Evolutionary conservation across 148 eudicot species (phyloP), one percentile per base, ranked within the genome.

Genomic region (Camellia granthamiana): DNA sequence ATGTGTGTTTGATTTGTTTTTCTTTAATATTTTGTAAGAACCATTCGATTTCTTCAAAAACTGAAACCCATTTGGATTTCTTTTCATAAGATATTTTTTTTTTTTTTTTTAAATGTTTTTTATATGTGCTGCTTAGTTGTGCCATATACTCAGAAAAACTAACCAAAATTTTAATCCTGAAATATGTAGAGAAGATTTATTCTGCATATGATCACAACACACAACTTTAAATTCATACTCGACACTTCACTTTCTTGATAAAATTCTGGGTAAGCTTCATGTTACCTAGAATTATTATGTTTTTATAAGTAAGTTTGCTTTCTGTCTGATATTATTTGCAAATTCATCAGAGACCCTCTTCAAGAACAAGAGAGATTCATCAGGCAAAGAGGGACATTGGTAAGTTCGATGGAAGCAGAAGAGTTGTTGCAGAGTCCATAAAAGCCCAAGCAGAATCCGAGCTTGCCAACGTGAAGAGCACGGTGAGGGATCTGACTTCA

Each of bases 311-410:
- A 61, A 61, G 11, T 56, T 56, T 56, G 10, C 60, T 56, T 56
- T 56, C 14, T 60, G 5, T 60, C 19, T 60, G 63, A 60, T 60
- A 60, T 60, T 64, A 11, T 10, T 76, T 12, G 65, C n/a, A 80
- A 11, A 2, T 67, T 80, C 64, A 44, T 41, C 82, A 91, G 94
- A 89, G 83, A 56, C 83, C 62, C 43, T 46, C 82, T 84, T 81
- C 94, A 47, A 89, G 82, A 82, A 89, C 88, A 61, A 82, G 84
- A 60, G 91, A 92, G 80, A 86, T 88, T 75, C 88, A 88, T 80
- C 78, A 62, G 9, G 90, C 90, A 47, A 90, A 87, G 84, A 85
- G 83, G 73, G 87, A 78, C 54, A 79, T 84, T 6, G 62, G 76
- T 30, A 82, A 60, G 68, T 80, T 87, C 62, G 73, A 79, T 0